Evolutionary conservation across 352 stramenopile species (phyloP).

Genomic region (Globisporangium splendens): DNA sequence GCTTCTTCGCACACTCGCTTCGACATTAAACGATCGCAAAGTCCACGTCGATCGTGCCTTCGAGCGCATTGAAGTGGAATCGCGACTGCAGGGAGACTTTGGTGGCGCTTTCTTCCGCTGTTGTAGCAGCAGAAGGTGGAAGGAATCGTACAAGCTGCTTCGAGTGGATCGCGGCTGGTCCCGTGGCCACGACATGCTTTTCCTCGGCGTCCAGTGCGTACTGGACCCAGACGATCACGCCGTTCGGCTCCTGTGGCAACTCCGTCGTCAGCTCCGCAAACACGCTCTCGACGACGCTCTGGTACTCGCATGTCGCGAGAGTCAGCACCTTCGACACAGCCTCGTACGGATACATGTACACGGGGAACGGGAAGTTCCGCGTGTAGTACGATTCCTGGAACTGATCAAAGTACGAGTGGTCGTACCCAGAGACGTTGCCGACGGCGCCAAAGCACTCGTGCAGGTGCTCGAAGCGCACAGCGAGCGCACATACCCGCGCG

Average conservation of each 20-base stretch:
- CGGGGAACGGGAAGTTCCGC: slow-evolving; percentile 77
- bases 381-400: slow-evolving; percentile 68
- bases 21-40: slow-evolving; percentile 23
- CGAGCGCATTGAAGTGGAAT: slow-evolving; percentile 54
- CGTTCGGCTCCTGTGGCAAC: slow-evolving; percentile 33
- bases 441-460: slow-evolving; percentile 79
- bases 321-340: slow-evolving; percentile 33
- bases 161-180: slow-evolving; percentile 49
- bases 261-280: slow-evolving; percentile 13
- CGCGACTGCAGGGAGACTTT: slow-evolving; percentile 15
- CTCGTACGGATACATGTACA: slow-evolving; percentile 75
- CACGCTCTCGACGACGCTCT: slow-evolving; percentile 36
- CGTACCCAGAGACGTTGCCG: slow-evolving; percentile 60
- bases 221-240: slow-evolving; percentile 73
- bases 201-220: slow-evolving; percentile 46
- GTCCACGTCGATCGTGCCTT: slow-evolving; percentile 54
- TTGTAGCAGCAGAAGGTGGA: slow-evolving; percentile 6
- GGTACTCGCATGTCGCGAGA: slow-evolving; percentile 47
- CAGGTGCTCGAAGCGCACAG: slow-evolving; percentile 67
- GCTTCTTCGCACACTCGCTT: neutral
- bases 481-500: slow-evolving; percentile 50
- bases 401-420: slow-evolving; percentile 70
- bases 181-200: slow-evolving; percentile 45
- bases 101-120: neutral
- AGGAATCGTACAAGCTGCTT: slow-evolving; percentile 82